Evolutionary conservation across 768 basidiomycete species (phyloP).

Genomic region (Hygrocybe coccinea): DNA sequence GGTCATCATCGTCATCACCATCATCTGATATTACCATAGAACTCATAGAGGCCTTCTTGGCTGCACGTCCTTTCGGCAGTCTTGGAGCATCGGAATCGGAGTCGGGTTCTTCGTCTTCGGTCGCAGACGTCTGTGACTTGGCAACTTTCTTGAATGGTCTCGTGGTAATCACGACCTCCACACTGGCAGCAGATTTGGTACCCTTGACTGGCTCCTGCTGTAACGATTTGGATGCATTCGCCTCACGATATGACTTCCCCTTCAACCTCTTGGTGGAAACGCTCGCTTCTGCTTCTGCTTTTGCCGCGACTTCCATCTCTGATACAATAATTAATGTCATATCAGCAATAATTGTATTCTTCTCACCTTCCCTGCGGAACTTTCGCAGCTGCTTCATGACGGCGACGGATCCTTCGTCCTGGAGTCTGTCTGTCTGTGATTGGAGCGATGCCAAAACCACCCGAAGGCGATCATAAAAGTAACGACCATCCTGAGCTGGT

Average conservation of each 20-base stretch:
- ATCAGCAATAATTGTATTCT: not conserved
- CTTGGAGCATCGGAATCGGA: conserved; percentile 35
- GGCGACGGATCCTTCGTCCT: conserved; percentile 55
- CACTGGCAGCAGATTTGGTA: conserved; percentile 23
- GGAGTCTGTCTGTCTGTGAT: conserved; percentile 62
- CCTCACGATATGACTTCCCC: conserved; percentile 65
- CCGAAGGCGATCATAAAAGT: conserved; percentile 81
- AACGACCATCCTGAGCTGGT: conserved; percentile 76
- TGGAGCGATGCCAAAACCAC: conserved; percentile 50
- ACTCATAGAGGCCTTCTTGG: conserved; percentile 28
- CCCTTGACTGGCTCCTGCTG: conserved; percentile 11
- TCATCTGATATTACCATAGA: conserved; percentile 51
- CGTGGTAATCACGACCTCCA: conserved; percentile 55
- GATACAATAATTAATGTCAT: conserved; percentile 16
- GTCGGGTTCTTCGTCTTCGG: conserved; percentile 35
- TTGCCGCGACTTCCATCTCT: conserved; percentile 51
- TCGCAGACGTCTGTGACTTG: conserved; percentile 26
- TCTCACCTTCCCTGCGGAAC: conserved; percentile 55
- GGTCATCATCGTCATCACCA: conserved; percentile 40
- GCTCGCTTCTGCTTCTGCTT: conserved; percentile 30
- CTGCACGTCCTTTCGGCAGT: conserved; percentile 38
- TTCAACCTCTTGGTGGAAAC: conserved; percentile 61
- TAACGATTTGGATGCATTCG: conserved; percentile 10
- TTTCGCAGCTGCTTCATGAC: conserved; percentile 64
- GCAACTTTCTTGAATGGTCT: not conserved